Conservation (phyloP, 768 basidiomycete species). For the Ephemerocybe angulata region DNA sequence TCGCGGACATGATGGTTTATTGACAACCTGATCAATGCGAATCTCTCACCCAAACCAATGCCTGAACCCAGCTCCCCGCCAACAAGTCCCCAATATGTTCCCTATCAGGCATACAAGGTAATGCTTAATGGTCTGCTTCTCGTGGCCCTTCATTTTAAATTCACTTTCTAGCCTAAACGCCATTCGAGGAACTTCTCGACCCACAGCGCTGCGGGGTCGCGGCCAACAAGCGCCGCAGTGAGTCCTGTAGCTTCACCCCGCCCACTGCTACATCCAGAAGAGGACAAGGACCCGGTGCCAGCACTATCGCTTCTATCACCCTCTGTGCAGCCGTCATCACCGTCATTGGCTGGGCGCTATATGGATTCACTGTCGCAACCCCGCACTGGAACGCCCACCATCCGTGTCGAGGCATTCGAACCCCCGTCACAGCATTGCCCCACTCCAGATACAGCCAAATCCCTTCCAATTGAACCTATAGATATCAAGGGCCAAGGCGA, state of each 20-base stretch:
- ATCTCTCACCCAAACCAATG: constrained; percentile 19
- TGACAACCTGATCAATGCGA: constrained; percentile 5
- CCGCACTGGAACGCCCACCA: neutral
- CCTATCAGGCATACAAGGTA: constrained; percentile 53
- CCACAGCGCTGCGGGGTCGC: constrained; percentile 24
- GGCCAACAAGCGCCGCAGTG: constrained; percentile 22
- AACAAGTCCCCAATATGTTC: constrained; percentile 28
- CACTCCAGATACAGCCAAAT: neutral
- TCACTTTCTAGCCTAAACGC: constrained; percentile 39
- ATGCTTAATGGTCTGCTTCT: constrained; percentile 13
- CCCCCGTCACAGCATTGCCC: neutral
- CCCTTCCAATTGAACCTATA: neutral
- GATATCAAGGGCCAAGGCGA: neutral
- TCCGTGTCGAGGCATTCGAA: constrained; percentile 4
- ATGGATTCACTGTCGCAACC: neutral
- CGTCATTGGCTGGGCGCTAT: neutral
- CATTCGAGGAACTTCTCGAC: constrained; percentile 38
- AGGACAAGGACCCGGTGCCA: constrained; percentile 10
- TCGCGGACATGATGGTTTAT: constrained; percentile 57
- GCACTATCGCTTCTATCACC: constrained; percentile 1
- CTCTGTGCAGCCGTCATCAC: constrained; percentile 1
- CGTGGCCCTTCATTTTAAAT: constrained; percentile 10
- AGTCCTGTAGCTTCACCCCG: constrained; percentile 22
- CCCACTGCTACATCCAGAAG: constrained; percentile 15
- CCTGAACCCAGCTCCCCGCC: constrained; percentile 26